Evolutionary conservation across 139 green algal species (phyloP), one percentile per base, ranked within the genome.

Genomic region (Chlorella vulgaris): DNA sequence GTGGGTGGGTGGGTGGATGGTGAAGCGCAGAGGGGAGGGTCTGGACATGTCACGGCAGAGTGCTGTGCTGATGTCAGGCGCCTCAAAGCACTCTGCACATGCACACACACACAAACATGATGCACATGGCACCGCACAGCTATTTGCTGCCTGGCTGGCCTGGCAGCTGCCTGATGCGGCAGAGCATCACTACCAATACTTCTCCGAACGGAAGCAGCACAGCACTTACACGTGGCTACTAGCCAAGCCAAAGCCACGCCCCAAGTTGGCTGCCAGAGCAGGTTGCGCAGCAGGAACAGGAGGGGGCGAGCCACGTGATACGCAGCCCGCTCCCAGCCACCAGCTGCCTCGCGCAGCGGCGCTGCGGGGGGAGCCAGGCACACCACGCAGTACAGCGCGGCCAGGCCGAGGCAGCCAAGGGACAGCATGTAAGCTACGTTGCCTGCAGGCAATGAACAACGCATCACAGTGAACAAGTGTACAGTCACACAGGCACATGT

Each of bases 281-380:
- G 77, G 35, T 58, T 28, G 7, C 65, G 77, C 19, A 65, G 77
- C 65, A 83, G 66, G 65, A 58, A 83, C 7, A 81, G 76, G 19
- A 58, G 29, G 3, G 26, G 29, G 21, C 42, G n/a, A 38, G 28
- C 38, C 10, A 36, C 5, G 55, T 35, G 29, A 33, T 35, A 39
- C 55, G 55, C 74, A 29, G 36, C 55, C 21, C 47, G 26, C 42
- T 47, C 4, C 26, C 60, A 29, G 39, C 75, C 19, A 3, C 22
- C 24, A 4, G 5, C 55, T 15, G 18, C 55, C 28, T 31, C 22
- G 18, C 5, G 15, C 55, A 58, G 47, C 15, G 58, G 24, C n/a
- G 24, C 58, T 33, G 21, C 58, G n/a, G 58, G 24, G 15, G 24
- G 58, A 7, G 24, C 24, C 24, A 67, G 24, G 18, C 21, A 13